Base-by-base conservation (phyloP, 2,329 filamentous ascomycete genomes). In the Alternaria atra region DNA sequence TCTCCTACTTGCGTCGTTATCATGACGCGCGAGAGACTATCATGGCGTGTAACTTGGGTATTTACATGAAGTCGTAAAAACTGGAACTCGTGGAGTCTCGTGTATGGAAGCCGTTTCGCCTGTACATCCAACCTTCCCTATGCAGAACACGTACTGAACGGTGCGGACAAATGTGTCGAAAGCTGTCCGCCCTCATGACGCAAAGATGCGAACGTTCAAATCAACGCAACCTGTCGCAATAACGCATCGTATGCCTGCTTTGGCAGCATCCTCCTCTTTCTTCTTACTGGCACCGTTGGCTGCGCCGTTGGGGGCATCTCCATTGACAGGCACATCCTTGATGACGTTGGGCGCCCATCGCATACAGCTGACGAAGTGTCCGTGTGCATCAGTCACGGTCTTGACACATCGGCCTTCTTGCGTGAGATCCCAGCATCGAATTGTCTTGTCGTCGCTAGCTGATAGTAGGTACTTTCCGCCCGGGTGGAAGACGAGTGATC, bases 331-430 rank as follows among this genome's bases (percentile, higher is more conserved):
- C 1, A 75, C 81, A 60, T 91, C 87, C 71, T 90, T 92, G 62
- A 87, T 82, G 25, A 92, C 83, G 39, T 88, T 88, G 0, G 94
- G 94, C 2, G 93, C 94, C 94, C 94, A 98, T 63, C 93, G 83
- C 71, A 97, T 84, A 74, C 91, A 94, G 61, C 88, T 93, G 51
- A 97, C 87, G 72, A 98, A 97, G 74, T 93, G 93, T 5, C 86
- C 89, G 75, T 97, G 93, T 0, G 89, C 89, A 64, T 93, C 91
- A 37, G 85, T 84, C 15, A 98, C 82, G 0, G 88, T 89, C 79
- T 94, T 94, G 68, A 97, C 93, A 71, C 93, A 94, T 73, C 93
- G 94, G 42, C 92, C 92, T 77, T 97, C 93, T 76, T 98, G 94
- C 27, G 87, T 86, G 27, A 98, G 82, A 81, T 98, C 94, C 94